Evolutionary conservation across 208 protist species (phyloP).

Genomic region (Plasmodiophora brassicae): DNA sequence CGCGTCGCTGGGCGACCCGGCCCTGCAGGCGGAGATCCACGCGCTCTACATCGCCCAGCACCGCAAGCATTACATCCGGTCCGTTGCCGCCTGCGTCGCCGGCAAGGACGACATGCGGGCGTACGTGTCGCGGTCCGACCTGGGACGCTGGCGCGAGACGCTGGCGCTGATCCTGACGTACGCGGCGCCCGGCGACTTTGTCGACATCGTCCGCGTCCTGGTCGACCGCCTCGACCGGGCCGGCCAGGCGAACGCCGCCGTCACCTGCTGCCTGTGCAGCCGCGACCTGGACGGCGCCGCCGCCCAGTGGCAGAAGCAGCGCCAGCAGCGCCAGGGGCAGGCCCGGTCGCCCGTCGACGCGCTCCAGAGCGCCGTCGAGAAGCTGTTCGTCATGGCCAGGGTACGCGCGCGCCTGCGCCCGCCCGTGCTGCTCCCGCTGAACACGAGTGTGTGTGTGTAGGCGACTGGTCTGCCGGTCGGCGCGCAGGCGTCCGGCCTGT

Average conservation of each 20-base stretch:
- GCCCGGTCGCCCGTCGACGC: neutral
- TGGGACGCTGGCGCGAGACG: neutral
- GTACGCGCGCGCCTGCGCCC: too few relatives aligned
- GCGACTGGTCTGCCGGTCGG: neutral
- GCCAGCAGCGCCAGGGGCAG: neutral
- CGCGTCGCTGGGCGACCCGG: neutral
- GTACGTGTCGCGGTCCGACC: neutral
- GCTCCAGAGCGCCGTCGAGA: neutral
- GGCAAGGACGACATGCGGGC: neutral
- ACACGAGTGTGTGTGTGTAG: neutral
- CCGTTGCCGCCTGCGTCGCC: neutral
- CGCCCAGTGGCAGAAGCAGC: neutral
- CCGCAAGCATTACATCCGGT: neutral
- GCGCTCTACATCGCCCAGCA: neutral
- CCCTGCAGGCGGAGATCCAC: neutral
- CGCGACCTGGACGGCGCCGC: neutral
- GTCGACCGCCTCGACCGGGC: neutral
- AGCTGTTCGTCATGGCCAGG: constrained; percentile 14
- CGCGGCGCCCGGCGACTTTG: neutral
- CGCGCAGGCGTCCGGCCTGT: neutral
- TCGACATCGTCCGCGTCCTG: neutral
- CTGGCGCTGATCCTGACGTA: constrained; percentile 1
- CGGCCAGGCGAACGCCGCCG: neutral
- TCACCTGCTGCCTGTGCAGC: neutral
- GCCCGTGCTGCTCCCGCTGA: neutral